phyloP scores from a whole-genome alignment of 148 eudicot species.

The Rhododendron ovatum region DNA sequence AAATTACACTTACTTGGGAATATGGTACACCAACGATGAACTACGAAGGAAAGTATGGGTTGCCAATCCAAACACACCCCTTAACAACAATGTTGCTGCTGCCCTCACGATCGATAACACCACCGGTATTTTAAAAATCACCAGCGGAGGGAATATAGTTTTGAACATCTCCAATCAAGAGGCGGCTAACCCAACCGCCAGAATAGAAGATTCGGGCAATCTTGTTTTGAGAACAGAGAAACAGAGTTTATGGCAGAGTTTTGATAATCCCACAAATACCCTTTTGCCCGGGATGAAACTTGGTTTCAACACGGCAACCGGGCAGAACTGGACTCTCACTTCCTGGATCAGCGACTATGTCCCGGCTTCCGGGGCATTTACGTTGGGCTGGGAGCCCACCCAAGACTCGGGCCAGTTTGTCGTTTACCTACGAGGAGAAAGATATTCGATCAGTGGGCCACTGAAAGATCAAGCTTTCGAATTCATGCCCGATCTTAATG shows the following conservation, averaged over 20 bases:
- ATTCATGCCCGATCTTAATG: neutral
- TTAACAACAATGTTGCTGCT: neutral
- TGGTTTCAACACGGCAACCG: neutral
- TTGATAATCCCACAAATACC: constrained; percentile 15
- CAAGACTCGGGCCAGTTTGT: constrained; percentile 11
- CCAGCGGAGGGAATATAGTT: neutral
- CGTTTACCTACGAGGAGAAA: constrained; percentile 17
- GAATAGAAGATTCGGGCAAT: constrained; percentile 18
- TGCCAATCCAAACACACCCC: constrained; percentile 13
- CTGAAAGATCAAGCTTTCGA: constrained; percentile 14
- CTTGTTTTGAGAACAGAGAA: constrained; percentile 8
- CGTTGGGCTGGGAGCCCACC: constrained; percentile 21
- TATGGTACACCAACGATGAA: constrained; percentile 15
- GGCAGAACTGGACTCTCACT: constrained; percentile 11
- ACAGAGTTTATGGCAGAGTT: constrained; percentile 15
- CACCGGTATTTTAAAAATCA: constrained; percentile 5
- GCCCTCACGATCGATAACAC: neutral
- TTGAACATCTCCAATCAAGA: constrained; percentile 13
- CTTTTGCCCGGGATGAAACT: constrained; percentile 15
- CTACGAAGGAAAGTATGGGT: constrained; percentile 4
- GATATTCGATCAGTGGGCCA: constrained; percentile 35
- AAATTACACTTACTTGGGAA: constrained; percentile 18
- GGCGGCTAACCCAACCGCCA: constrained; percentile 1
- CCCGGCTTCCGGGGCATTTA: constrained; percentile 32
- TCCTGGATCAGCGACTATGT: constrained; percentile 16